These are phyloP conservation scores for Simmondsia chinensis DNA, from an alignment of 148 eudicot species.

Conservation along the genomic window DNA sequence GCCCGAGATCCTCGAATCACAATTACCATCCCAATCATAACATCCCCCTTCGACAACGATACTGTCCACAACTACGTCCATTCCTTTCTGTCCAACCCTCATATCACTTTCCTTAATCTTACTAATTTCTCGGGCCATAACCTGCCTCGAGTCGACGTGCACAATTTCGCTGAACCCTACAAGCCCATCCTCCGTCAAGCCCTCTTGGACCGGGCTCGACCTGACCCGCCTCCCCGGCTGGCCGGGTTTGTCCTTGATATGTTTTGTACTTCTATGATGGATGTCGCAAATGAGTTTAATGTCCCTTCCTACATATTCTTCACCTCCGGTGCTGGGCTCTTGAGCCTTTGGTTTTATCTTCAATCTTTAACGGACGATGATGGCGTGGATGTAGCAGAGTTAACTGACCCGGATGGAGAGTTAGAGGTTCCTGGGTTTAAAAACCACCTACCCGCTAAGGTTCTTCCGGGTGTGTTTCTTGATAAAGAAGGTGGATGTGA, in stretches of 20 bases:
- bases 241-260: slow-evolving; percentile 24
- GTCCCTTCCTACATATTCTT: slow-evolving; percentile 24
- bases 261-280: slow-evolving; percentile 15
- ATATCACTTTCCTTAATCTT: no score
- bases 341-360: slow-evolving; percentile 3
- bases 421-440: slow-evolving; percentile 12
- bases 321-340: slow-evolving; percentile 14
- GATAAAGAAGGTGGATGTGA: no score
- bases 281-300: slow-evolving; percentile 15
- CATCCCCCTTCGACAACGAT: slow-evolving; percentile 1
- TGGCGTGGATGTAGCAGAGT: not conserved
- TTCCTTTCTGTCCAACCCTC: not conserved
- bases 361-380: slow-evolving; percentile 7
- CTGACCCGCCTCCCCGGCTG: not conserved
- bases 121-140: not conserved
- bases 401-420: not conserved
- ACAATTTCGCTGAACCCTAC: slow-evolving; percentile 4
- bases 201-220: slow-evolving; percentile 1
- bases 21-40: slow-evolving; percentile 25
- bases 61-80: slow-evolving; percentile 8
- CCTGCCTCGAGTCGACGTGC: no score
- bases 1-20: slow-evolving; percentile 22
- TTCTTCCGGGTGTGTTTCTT: not conserved
- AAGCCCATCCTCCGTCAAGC: slow-evolving; percentile 16
- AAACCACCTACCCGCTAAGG: not conserved